Conservation (phyloP, 352 stramenopile species). For the Globisporangium uncinulatum region DNA sequence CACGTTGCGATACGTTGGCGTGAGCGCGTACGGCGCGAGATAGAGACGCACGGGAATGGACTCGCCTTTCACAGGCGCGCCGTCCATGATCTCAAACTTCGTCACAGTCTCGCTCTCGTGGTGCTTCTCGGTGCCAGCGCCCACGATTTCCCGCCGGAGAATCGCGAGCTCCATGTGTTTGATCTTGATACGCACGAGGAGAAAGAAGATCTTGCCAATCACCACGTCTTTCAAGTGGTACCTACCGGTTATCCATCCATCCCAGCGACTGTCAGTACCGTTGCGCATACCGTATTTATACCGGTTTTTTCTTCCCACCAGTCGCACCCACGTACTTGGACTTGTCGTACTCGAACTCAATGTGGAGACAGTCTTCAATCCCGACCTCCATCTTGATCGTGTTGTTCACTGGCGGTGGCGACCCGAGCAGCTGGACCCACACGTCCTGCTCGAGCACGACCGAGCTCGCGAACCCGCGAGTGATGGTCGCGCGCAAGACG, state of each 20-base stretch:
- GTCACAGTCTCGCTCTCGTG: slow-evolving; percentile 96
- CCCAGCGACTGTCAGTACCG: too few relatives aligned
- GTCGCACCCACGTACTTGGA: slow-evolving; percentile 65
- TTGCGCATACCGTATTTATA: too few relatives aligned
- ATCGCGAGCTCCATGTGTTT: slow-evolving; percentile 99
- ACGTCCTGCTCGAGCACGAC: slow-evolving; percentile 93
- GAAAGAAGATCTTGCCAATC: slow-evolving; percentile 97
- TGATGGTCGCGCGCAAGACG: slow-evolving; percentile 91
- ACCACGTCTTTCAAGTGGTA: slow-evolving; percentile 95
- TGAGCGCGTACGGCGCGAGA: slow-evolving; percentile 87
- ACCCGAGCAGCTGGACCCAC: slow-evolving; percentile 78
- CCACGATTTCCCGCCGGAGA: slow-evolving; percentile 92
- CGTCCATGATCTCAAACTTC: slow-evolving; percentile 99
- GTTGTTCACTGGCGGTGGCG: slow-evolving; percentile 77
- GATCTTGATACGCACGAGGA: slow-evolving; percentile 98
- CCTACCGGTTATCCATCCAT: slow-evolving; percentile 9
- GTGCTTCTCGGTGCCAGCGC: slow-evolving; percentile 64
- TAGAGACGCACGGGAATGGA: slow-evolving; percentile 96
- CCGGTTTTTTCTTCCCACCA: too few relatives aligned
- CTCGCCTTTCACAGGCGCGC: slow-evolving; percentile 94
- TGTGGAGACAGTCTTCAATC: slow-evolving; percentile 99
- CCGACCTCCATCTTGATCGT: slow-evolving; percentile 98
- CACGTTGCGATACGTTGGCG: slow-evolving; percentile 86
- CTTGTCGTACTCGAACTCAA: slow-evolving; percentile 99
- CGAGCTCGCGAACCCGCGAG: slow-evolving; percentile 89